Base-by-base conservation (phyloP, 768 basidiomycete genomes). In the Boletus tomentosulus region DNA sequence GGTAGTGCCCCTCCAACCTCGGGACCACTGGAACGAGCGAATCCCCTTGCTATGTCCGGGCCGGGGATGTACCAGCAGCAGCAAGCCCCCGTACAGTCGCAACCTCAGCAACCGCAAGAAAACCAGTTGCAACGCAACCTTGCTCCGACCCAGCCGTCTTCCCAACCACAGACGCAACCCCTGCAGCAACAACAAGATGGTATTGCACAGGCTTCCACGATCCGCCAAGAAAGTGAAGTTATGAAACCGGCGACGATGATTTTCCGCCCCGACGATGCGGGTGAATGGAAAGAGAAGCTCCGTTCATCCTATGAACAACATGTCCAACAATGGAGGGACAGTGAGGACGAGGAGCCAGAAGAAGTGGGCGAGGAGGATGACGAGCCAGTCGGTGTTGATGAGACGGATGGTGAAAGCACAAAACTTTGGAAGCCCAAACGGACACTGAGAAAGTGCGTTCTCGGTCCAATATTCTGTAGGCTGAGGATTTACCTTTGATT, bases 371-470 rank as follows among this genome's bases (percentile, higher is more conserved):
- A 92, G 22, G 86, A 89, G 25, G 85, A 89, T 28, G 79, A 79
- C 48, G 84, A 87, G 48, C 13, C 59, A 9, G 66, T 63, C 9
- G 66, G 59, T 28, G 85, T 88, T 37, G 77, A 84, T n/a, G 77
- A 82, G 25, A 77, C 82, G 34, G 87, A 87, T 37, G 81, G 83
- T 15, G 86, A 89, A 63, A 79, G 80, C 38, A 75, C 76, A 48
- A 89, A 91, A 69, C 73, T 85, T 39, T 97, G 94, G 94, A 88
- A 85, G 70, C 78, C 87, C 30, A 90, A 87, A 71, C 79, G 89
- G 71, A 94, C 89, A 42, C 73, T 98, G 63, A 80, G 92, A 77
- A 93, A 92, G 89, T 95, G 66, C 73, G 92, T 79, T n/a, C 12
- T 43, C 12, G 25, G n/a, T 5, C 13, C 19, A 13, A 34, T 13